Evolutionary conservation across 169 alveolate genomes (phyloP).

Genomic region (Theileria parva): DNA sequence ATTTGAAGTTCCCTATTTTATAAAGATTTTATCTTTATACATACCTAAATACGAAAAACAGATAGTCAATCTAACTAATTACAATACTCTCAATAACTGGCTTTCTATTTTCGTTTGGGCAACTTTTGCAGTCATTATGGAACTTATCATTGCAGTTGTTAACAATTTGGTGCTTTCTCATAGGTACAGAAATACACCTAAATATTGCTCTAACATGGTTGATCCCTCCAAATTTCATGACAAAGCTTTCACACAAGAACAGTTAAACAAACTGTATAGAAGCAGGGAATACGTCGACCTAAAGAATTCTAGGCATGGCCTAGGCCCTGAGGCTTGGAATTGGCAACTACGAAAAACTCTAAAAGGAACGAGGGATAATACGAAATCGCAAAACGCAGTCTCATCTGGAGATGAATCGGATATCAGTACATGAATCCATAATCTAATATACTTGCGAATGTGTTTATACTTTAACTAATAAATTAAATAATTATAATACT

Average conservation of each 20-base stretch:
- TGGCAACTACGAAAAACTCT: slow-evolving; percentile 73
- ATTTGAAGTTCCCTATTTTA: slow-evolving; percentile 16
- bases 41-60: slow-evolving; percentile 11
- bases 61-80: background rate
- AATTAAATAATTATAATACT: background rate
- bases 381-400: slow-evolving; percentile 10
- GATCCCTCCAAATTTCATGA: slow-evolving; percentile 57
- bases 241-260: slow-evolving; percentile 58
- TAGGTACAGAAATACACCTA: slow-evolving; percentile 3
- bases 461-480: background rate
- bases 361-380: slow-evolving; percentile 22
- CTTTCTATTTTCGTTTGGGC: background rate
- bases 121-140: slow-evolving; percentile 2
- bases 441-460: background rate
- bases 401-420: slow-evolving; percentile 16
- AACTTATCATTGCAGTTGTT: background rate
- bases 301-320: slow-evolving; percentile 68
- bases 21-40: background rate
- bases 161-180: background rate
- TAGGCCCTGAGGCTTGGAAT: slow-evolving; percentile 79
- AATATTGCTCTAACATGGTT: slow-evolving; percentile 66
- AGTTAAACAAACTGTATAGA: slow-evolving; percentile 55
- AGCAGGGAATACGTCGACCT: slow-evolving; percentile 70
- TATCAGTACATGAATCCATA: background rate
- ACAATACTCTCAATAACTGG: slow-evolving; percentile 49